phyloP scores from a whole-genome alignment of 1,284 basidiomycete genomes.

The Cerrena zonata region DNA sequence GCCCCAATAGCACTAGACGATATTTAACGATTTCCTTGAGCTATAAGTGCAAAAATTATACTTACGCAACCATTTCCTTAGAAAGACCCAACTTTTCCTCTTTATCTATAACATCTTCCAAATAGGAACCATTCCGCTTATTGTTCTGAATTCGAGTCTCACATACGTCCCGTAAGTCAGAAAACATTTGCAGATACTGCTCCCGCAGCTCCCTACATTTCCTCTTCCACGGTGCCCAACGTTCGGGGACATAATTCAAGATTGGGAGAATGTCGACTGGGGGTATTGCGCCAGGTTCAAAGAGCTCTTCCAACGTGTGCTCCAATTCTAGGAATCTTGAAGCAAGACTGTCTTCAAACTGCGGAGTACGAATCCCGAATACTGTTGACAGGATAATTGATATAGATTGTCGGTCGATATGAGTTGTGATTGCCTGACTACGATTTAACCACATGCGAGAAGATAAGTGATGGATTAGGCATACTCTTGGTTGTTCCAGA shows the following conservation, averaged over 20 bases:
- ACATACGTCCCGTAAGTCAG: constrained; percentile 16
- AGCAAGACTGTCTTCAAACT: constrained; percentile 19
- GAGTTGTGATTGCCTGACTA: constrained; percentile 25
- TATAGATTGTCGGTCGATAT: constrained; percentile 22
- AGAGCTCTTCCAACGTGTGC: constrained; percentile 21
- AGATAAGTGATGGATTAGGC: not conserved
- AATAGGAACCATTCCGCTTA: constrained; percentile 10
- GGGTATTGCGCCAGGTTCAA: constrained; percentile 28
- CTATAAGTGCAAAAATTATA: not conserved
- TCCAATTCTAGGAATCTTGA: constrained; percentile 22
- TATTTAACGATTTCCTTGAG: no score
- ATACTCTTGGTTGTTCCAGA: constrained; percentile 26
- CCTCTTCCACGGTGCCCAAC: constrained; percentile 31
- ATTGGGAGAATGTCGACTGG: constrained; percentile 31
- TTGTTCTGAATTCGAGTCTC: constrained; percentile 7
- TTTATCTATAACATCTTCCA: constrained; percentile 11
- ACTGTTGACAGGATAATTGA: constrained; percentile 26
- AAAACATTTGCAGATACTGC: constrained; percentile 21
- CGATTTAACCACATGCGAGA: not conserved
- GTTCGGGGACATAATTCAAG: constrained; percentile 29
- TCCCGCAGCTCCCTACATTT: constrained; percentile 18
- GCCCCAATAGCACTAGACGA: not conserved
- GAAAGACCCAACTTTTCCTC: constrained; percentile 6
- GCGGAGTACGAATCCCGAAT: constrained; percentile 28
- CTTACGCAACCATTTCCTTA: constrained; percentile 11